A percentile compares a stretch with the other conserved stretches of the same genome.
Conservation (phyloP, 2,329 filamentous ascomycete species). For the Metarhizium robertsii region DNA sequence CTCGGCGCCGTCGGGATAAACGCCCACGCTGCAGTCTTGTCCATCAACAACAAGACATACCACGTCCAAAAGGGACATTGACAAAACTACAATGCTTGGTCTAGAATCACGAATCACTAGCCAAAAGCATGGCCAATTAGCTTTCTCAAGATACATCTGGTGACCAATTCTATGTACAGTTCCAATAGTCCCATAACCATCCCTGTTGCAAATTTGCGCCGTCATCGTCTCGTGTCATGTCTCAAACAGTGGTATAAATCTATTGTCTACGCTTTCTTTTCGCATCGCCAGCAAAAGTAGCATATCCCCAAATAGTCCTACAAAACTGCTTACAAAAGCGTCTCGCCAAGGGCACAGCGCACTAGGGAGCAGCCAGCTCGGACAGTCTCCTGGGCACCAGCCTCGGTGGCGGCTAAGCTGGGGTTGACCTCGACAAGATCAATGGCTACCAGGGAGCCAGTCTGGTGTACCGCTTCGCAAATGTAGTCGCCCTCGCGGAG, state of each 20-base stretch:
- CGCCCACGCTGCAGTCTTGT: too few relatives aligned
- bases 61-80: too few relatives aligned
- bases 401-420: conserved; percentile 50
- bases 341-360: conserved; percentile 85
- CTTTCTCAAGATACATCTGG: not conserved
- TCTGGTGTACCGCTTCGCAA: conserved; percentile 76
- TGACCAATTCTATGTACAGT: not conserved
- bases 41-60: too few relatives aligned
- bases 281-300: not conserved
- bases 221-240: not conserved
- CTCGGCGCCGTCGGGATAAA: too few relatives aligned
- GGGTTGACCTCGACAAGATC: conserved; percentile 81
- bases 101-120: too few relatives aligned
- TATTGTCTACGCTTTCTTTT: not conserved
- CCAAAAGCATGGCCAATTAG: too few relatives aligned
- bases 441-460: conserved; percentile 68
- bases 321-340: conserved; percentile 50
- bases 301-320: not conserved
- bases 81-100: too few relatives aligned
- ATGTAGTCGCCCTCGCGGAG: conserved; percentile 96
- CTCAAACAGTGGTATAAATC: not conserved
- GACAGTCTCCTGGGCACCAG: conserved; percentile 76
- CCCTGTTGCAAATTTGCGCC: not conserved
- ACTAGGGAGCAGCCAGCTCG: conserved; percentile 86
- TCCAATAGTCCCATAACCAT: not conserved